Conservation (phyloP, 2,329 filamentous ascomycete genomes). For the Fusarium irregulare region DNA sequence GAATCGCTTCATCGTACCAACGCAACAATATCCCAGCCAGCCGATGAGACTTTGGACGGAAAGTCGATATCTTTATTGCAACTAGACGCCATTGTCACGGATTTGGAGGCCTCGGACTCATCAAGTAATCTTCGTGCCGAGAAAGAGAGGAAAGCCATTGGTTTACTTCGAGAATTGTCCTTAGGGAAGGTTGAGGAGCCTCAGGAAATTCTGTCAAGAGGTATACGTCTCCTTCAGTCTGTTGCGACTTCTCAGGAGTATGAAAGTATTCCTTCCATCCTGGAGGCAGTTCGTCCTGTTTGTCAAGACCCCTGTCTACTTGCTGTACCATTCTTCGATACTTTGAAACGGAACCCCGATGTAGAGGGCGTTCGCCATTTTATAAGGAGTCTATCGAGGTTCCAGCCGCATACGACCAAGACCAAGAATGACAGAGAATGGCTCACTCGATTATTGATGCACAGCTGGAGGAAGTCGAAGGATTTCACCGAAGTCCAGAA, state of each 20-base stretch:
- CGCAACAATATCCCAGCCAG: not conserved
- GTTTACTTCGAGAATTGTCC: slow-evolving; percentile 34
- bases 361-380: slow-evolving; percentile 30
- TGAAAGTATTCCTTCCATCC: slow-evolving; percentile 27
- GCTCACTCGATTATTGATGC: slow-evolving; percentile 41
- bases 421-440: slow-evolving; percentile 32
- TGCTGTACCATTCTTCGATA: slow-evolving; percentile 40
- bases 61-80: not conserved
- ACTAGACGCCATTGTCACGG: slow-evolving; percentile 26
- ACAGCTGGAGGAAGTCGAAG: slow-evolving; percentile 44
- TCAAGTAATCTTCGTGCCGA: not conserved
- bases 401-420: slow-evolving; percentile 1
- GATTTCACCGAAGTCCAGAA: slow-evolving; percentile 40
- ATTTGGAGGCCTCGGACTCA: slow-evolving; percentile 18
- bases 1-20: not conserved
- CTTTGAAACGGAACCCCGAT: slow-evolving; percentile 26
- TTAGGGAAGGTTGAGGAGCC: slow-evolving; percentile 24
- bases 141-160: slow-evolving; percentile 27
- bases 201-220: slow-evolving; percentile 26
- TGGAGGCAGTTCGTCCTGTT: slow-evolving; percentile 39
- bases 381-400: slow-evolving; percentile 26
- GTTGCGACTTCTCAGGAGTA: slow-evolving; percentile 32
- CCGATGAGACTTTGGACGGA: not conserved
- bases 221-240: slow-evolving; percentile 43
- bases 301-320: slow-evolving; percentile 41